Evolutionary conservation across 371 early-diverging fungal genomes (phyloP), one percentile per base, ranked within the genome.

Genomic region (Conidiobolus incongruus): DNA sequence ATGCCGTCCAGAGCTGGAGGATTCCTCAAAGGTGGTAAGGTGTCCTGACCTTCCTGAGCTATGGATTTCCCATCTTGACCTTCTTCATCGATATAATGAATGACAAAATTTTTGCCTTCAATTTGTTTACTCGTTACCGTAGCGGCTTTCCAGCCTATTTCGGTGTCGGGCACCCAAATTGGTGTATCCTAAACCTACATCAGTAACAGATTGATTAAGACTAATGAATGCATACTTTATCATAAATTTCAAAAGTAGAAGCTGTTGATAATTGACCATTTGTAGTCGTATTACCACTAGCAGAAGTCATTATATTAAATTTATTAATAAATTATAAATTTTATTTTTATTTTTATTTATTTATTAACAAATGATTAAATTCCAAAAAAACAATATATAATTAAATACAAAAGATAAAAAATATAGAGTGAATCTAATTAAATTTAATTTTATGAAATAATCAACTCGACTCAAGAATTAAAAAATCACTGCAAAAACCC

Each of bases 1-100:
- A 75, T 77, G 38, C 83, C 80, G 47, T 90, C 90, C 43, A 83
- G 59, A 37, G 68, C 59, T 0, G 83, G 84, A 20, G 95, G 91
- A 54, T 91, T 90, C 55, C 85, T 70, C 38, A 91, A 60, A 15
- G 87, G 89, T 11, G 89, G 91, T 31, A 91, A 64, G 37, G 65
- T 69, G 26, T 65, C 63, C 44, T 62, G 68, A 34, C 57, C 54
- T 29, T 32, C 15, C 35, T 24, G 8, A 12, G 16, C 16, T 38
- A 29, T 16, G 22, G 32, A 42, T n/a, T 24, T 20, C 11, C 36
- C 26, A 63, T 65, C 68, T 56, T 68, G 61, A 52, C 68, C 58
- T 28, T 65, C 52, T 44, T 75, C 77, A 46, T 76, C 63, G 42
- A 68, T 65, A 58, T 77, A 68, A 49, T 65, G 58, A 56, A 83